Evolutionary conservation across 257 asterid species (phyloP), one percentile per base, ranked within the genome.

Genomic region (Solanum bulbocastanum): DNA sequence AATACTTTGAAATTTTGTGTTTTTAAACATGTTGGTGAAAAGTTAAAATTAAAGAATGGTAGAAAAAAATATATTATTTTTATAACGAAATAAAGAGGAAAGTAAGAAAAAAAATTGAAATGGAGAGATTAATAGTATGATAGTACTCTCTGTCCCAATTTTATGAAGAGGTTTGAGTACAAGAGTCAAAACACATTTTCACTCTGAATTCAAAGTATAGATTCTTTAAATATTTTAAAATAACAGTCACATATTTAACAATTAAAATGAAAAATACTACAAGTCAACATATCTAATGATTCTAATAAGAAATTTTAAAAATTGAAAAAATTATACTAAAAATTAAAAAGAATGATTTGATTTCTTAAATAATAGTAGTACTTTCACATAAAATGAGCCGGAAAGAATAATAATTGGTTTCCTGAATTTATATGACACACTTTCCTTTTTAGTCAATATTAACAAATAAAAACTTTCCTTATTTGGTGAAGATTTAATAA

Each of bases 11-110:
- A 23, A 4, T 62, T 0, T n/a, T 62, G 3, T 62, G 16, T 3
- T n/a, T 7, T 23, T n/a, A 62, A 62, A 62, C 3, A 62, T 62
- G 0, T 0, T 62, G 0, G 1, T 62, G 7, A 5, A 0, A 62
- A 62, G 3, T n/a, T 23, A 0, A 2, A 23, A 23, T 62, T 22
- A 2, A 62, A 10, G 0, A 62, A 5, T 23, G 1, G 5, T 8
- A 22, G 23, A 22, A 14, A 6, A 6, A 52, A 62, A 62, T 9
- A 23, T 5, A 62, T 62, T 23, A n/a, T 62, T 62, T 62, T 23
- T 4, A 23, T 10, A 2, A 62, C 71, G 0, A 23, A 62, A 10
- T 62, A 62, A 62, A 62, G 13, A 10, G 3, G 5, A 62, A 10
- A 23, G 15, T 23, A 62, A 62, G 0, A 62, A 2, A 3, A 22